These are phyloP conservation scores for Liquidambar formosana DNA, from an alignment of 164 flowering plant genomes.

Conservation along the genomic window DNA sequence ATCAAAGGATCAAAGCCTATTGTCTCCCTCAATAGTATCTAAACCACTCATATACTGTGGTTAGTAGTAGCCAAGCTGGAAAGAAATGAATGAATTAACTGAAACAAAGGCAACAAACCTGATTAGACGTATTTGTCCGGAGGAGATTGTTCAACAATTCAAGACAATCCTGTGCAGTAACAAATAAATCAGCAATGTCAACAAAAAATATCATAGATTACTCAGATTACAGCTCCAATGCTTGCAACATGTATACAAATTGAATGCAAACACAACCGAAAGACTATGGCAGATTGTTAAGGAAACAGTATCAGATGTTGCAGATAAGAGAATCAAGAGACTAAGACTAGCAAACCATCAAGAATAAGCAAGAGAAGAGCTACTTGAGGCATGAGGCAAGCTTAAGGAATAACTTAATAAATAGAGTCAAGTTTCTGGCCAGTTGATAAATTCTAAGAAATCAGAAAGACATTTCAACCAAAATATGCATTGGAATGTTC, in stretches of 20 bases:
- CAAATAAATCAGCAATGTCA: neutral
- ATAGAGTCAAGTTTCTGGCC: neutral
- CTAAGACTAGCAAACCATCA: neutral
- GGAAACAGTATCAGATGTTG: neutral
- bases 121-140: constrained; percentile 79
- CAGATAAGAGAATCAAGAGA: neutral
- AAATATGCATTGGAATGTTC: neutral
- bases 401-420: neutral
- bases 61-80: constrained; percentile 10
- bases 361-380: neutral
- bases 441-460: neutral
- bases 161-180: constrained; percentile 77
- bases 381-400: neutral
- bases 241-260: neutral
- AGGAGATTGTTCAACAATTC: constrained; percentile 90
- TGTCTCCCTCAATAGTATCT: constrained; percentile 90
- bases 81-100: neutral
- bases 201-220: neutral
- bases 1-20: constrained; percentile 85
- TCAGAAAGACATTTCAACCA: neutral
- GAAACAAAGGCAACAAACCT: constrained; percentile 50
- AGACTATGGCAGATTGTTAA: neutral
- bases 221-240: neutral
- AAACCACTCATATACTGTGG: constrained; percentile 14
- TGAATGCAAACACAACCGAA: neutral